Evolutionary conservation across 768 basidiomycete species (phyloP).

Genomic region (Mycena pura): DNA sequence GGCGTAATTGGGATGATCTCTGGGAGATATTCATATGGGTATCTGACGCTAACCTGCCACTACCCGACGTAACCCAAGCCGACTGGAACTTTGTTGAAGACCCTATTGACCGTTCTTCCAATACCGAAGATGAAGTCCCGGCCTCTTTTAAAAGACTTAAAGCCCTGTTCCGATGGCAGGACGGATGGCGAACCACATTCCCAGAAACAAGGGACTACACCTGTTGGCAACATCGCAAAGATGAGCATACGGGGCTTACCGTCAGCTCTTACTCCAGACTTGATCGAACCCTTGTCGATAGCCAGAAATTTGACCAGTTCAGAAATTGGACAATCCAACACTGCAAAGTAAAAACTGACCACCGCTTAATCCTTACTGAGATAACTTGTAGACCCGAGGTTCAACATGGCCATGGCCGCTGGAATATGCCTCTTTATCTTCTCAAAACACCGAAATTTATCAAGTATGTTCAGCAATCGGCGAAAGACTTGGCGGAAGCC

Average conservation of each 20-base stretch:
- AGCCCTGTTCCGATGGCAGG: too few species aligned
- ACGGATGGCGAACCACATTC: conserved; percentile 1
- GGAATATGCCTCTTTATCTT: background rate
- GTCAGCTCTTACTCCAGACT: background rate
- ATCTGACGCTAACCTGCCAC: too few species aligned
- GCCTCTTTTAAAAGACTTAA: too few species aligned
- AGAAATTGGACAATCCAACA: conserved; percentile 1
- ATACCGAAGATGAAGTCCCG: too few species aligned
- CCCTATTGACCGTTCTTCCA: too few species aligned
- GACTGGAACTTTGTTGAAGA: too few species aligned
- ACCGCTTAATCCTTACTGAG: background rate
- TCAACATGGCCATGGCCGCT: background rate
- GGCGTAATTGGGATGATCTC: too few species aligned
- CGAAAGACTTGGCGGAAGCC: background rate
- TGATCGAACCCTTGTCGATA: background rate
- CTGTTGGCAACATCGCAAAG: background rate
- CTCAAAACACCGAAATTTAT: background rate
- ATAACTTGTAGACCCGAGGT: background rate
- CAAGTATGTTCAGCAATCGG: background rate
- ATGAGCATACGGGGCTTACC: background rate
- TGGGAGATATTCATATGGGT: too few species aligned
- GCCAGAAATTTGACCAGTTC: background rate
- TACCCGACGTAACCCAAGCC: too few species aligned
- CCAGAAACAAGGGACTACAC: conserved; percentile 1
- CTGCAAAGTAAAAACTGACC: background rate